These are phyloP conservation scores for Angophora floribunda DNA, from an alignment of 345 rosid genomes.

Conservation along the genomic window DNA sequence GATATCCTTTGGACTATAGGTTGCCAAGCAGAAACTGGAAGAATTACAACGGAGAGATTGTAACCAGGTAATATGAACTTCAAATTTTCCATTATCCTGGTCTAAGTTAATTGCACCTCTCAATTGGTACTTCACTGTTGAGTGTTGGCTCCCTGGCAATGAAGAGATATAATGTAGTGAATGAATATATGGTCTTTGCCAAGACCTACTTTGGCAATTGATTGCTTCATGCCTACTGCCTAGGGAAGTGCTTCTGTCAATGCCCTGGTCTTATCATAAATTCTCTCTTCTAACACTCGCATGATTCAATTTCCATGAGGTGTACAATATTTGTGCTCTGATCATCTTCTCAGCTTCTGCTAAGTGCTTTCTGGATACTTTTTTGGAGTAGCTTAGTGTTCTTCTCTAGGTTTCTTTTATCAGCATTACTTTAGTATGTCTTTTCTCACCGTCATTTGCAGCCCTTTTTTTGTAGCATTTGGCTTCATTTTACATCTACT, in stretches of 20 bases:
- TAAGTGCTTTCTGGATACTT: not conserved
- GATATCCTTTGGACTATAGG: slow-evolving; percentile 23
- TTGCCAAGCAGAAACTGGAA: slow-evolving; percentile 67
- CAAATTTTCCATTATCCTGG: not conserved
- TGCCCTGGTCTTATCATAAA: not conserved
- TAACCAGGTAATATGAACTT: slow-evolving; percentile 34
- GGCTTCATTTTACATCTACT: not conserved
- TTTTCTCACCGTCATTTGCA: not conserved
- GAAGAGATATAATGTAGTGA: not conserved
- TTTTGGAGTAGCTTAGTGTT: not conserved
- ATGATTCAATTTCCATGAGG: not conserved
- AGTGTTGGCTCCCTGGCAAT: not conserved
- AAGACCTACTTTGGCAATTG: not conserved
- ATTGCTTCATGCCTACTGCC: not conserved
- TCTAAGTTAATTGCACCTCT: not conserved
- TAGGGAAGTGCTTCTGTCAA: not conserved
- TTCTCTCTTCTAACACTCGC: not conserved
- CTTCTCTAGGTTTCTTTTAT: not conserved
- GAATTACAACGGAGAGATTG: slow-evolving; percentile 29
- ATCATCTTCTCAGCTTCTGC: not conserved
- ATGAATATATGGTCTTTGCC: not conserved
- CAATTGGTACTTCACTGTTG: not conserved
- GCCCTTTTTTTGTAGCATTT: not conserved
- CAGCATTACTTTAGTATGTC: not conserved
- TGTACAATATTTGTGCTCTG: not conserved